These are phyloP conservation scores for Fraxinus paxiana DNA, from an alignment of 305 asterid species.

Conservation along the genomic window DNA sequence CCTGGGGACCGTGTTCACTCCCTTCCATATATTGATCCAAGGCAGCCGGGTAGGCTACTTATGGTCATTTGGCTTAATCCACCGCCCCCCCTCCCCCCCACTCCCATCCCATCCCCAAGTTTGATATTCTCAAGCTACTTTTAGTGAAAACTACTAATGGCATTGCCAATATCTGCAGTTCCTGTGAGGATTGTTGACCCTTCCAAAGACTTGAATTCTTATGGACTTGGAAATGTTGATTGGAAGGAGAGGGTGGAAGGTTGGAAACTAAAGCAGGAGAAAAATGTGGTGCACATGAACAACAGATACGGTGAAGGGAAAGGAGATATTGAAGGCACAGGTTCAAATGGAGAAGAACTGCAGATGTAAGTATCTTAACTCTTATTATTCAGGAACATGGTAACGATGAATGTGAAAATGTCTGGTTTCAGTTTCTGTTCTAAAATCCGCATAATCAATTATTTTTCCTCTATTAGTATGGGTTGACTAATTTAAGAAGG, in stretches of 20 bases:
- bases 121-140: background rate
- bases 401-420: background rate
- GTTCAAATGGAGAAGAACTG: slow-evolving; percentile 86
- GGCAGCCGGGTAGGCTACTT: slow-evolving; percentile 51
- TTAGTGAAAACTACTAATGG: background rate
- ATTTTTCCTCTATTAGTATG: background rate
- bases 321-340: slow-evolving; percentile 88
- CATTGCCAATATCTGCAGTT: slow-evolving; percentile 37
- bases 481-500: background rate
- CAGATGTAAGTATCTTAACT: slow-evolving; percentile 54
- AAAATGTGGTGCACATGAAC: slow-evolving; percentile 55
- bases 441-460: background rate
- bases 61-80: background rate
- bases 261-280: slow-evolving; percentile 83
- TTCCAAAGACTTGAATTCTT: slow-evolving; percentile 76
- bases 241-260: slow-evolving; percentile 94
- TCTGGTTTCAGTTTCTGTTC: slow-evolving; percentile 6
- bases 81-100: no score
- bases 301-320: slow-evolving; percentile 66
- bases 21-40: slow-evolving; percentile 63
- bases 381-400: background rate
- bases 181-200: slow-evolving; percentile 90
- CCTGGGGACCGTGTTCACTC: slow-evolving; percentile 60
- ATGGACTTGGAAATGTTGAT: slow-evolving; percentile 85
- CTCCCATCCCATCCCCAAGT: background rate